Evolutionary conservation across 75 land plant species (phyloP).

Genomic region (Pinus albicaulis): DNA sequence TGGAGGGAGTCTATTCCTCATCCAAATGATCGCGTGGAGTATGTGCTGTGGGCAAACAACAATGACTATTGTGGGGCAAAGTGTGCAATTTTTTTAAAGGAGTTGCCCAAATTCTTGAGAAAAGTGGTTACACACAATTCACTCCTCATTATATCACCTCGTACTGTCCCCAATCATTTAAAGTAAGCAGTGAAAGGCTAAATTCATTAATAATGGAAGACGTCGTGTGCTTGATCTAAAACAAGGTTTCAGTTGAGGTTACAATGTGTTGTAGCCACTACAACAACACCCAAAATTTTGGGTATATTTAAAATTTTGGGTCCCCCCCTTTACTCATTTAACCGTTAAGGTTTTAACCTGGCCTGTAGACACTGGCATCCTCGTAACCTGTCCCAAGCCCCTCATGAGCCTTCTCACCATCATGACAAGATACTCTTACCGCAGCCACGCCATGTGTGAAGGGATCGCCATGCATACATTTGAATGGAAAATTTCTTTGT

Average conservation of each 20-base stretch:
- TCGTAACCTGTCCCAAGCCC: too few relatives aligned
- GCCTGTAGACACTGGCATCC: too few relatives aligned
- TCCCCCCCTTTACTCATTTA: too few relatives aligned
- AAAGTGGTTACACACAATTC: slow-evolving; percentile 72
- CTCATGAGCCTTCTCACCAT: too few relatives aligned
- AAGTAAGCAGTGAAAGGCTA: slow-evolving; percentile 87
- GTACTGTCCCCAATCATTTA: slow-evolving; percentile 88
- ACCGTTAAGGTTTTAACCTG: too few relatives aligned
- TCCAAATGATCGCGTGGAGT: slow-evolving; percentile 93
- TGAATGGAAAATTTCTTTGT: too few relatives aligned
- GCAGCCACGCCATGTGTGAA: too few relatives aligned
- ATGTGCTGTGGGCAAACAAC: slow-evolving; percentile 91
- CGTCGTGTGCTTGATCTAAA: slow-evolving; percentile 95
- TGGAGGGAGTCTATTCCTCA: slow-evolving; percentile 93
- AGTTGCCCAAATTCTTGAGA: slow-evolving; percentile 80
- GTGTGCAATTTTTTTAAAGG: slow-evolving; percentile 93
- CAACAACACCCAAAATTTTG: too few relatives aligned
- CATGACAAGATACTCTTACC: too few relatives aligned
- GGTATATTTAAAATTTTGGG: too few relatives aligned
- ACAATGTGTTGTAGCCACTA: too few relatives aligned
- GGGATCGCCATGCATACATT: too few relatives aligned
- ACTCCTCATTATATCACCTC: slow-evolving; percentile 94
- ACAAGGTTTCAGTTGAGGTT: slow-evolving; percentile 76
- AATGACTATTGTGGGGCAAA: slow-evolving; percentile 90
- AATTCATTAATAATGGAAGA: slow-evolving; percentile 91